Evolutionary conservation across 768 basidiomycete genomes (phyloP), one percentile per base, ranked within the genome.

Genomic region (Pleurotus djamor): DNA sequence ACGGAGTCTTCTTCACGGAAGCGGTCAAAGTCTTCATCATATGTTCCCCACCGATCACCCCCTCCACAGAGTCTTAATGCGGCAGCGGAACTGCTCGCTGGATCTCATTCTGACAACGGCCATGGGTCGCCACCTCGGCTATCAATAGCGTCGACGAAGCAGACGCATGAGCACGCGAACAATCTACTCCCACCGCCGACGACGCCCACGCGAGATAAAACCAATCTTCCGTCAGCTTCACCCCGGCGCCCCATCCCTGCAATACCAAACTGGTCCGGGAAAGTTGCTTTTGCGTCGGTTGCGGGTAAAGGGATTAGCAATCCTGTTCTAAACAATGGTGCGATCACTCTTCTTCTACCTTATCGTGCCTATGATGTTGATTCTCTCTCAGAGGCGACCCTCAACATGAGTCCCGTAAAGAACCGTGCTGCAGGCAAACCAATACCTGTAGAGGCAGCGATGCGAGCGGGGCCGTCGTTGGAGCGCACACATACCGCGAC

Each of bases 321-420:
- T 14, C 91, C 91, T 5, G 83, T 91, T 17, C 76, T 85, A 17
- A 89, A 94, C 67, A 81, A 83, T 68, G 84, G 91, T 70, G 33
- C 10, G 17, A 4, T 9, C 41, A 54, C n/a, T 35, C 21, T 28
- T n/a, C 52, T 60, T 41, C 54, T 35, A 49, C 37, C 55, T 34
- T 58, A 9, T 48, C 44, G 60, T 7, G 36, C 55, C 38, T 34
- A 57, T 6, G 59, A 57, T 6, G 59, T 56, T 64, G 54, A 58
- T 58, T 58, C 50, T 59, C 38, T 38, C 44, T 41, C 57, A 84
- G 92, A 84, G 68, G 89, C 89, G 13, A 89, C 87, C 1, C 66
- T 84, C 65, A 79, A 86, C 59, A 83, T 94, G 83, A 89, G 85
- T 63, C 91, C 92, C 37, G 82, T 92, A 21, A 88, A 87, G 74